phyloP scores from a whole-genome alignment of 2,329 filamentous ascomycete species.

The Phialophora chinensis region DNA sequence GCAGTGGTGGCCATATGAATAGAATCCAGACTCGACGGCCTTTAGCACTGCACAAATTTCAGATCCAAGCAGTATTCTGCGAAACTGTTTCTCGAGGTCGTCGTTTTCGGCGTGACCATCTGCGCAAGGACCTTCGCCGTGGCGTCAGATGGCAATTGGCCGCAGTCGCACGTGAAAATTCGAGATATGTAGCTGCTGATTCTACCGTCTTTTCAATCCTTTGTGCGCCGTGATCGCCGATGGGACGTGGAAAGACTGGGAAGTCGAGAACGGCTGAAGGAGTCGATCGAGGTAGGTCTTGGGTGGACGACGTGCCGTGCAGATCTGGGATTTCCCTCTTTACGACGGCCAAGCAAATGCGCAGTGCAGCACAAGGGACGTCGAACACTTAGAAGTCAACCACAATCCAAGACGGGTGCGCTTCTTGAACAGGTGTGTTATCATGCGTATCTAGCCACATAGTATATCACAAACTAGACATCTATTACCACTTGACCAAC shows the following conservation, averaged over 20 bases:
- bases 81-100: conserved; percentile 19
- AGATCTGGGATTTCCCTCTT: conserved; percentile 28
- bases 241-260: not conserved
- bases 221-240: not conserved
- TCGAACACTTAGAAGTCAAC: not conserved
- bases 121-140: conserved; percentile 14
- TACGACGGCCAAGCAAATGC: conserved; percentile 28
- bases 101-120: conserved; percentile 18
- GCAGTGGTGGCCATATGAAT: conserved; percentile 35
- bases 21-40: not conserved
- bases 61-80: conserved; percentile 12
- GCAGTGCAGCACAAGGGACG: conserved; percentile 11
- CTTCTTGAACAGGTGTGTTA: not conserved
- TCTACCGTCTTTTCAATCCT: not conserved
- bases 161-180: conserved; percentile 2
- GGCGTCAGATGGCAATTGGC: conserved; percentile 12
- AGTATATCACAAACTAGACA: not conserved
- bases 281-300: conserved; percentile 13
- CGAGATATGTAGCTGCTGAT: not conserved
- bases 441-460: not conserved
- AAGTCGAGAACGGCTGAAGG: conserved; percentile 10
- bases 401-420: not conserved
- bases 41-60: conserved; percentile 5
- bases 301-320: conserved; percentile 20
- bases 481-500: conserved; percentile 2